phyloP scores from a whole-genome alignment of 2,329 filamentous ascomycete species.

The Trichoderma sp. region DNA sequence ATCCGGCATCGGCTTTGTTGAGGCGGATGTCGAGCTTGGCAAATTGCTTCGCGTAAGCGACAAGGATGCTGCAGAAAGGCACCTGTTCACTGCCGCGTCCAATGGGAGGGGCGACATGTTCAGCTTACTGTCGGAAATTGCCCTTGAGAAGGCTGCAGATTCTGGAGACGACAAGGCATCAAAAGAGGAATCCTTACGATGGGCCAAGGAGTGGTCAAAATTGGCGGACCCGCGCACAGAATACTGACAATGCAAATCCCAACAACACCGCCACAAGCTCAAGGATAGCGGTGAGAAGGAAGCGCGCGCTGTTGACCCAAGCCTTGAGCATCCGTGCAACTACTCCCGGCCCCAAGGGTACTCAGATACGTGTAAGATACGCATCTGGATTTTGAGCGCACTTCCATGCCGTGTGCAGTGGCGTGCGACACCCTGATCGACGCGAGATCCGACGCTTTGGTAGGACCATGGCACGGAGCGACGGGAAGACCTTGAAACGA shows the following conservation, averaged over 20 bases:
- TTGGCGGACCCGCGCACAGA: conserved; percentile 33
- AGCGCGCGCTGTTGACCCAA: not conserved
- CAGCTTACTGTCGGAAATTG: conserved; percentile 35
- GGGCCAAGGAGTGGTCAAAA: conserved; percentile 41
- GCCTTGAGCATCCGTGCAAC: not conserved
- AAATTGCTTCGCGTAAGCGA: conserved; percentile 31
- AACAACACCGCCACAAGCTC: not conserved
- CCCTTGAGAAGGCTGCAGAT: conserved; percentile 31
- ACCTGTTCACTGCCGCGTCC: conserved; percentile 34
- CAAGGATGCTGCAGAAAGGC: conserved; percentile 31
- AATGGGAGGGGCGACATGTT: conserved; percentile 34
- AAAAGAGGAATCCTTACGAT: conserved; percentile 32
- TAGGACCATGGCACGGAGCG: not conserved
- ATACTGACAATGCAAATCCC: conserved; percentile 28
- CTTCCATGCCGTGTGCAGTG: not conserved
- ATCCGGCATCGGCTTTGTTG: conserved; percentile 29
- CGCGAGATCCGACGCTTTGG: conserved; percentile 13
- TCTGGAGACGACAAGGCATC: conserved; percentile 24
- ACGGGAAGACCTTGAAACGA: conserved; percentile 4
- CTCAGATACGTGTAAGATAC: not conserved
- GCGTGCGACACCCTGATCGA: not conserved
- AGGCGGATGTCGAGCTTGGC: conserved; percentile 36
- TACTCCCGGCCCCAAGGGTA: not conserved
- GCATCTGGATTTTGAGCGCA: not conserved
- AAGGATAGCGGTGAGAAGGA: not conserved